Base-by-base conservation (phyloP, 2,329 filamentous ascomycete species). In the Fusarium coffeatum region DNA sequence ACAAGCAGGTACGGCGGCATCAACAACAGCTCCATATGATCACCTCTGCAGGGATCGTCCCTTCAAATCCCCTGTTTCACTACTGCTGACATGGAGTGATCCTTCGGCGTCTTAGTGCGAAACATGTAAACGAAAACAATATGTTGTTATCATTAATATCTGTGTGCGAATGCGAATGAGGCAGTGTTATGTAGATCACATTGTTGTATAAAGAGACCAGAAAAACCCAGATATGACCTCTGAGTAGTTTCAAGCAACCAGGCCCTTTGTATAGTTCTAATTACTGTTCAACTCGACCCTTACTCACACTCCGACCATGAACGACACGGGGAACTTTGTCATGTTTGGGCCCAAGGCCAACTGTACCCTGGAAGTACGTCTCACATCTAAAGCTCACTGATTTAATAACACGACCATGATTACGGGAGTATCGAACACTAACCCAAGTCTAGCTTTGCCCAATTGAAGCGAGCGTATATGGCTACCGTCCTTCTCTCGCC, bases 401-500 rank as follows among this genome's bases (percentile, higher is more conserved):
- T 12, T 10, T 5, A 15, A 42, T 9, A 4, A 5, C 4, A 13
- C 4, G 11, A 7, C n/a, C 2, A 4, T 27, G 10, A 8, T 25
- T 25, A 8, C 3, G 2, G 7, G 6, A n/a, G 11, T 15, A n/a
- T 27, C 3, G 11, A 13, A 6, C 15, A n/a, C 43, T 46, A 8
- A 49, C 2, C 2, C 2, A 15, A 5, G 3, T 16, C n/a, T 8
- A 69, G 62, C 67, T 70, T 32, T 71, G 68, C 13, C 30, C 66
- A 6, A 65, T 84, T 20, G 77, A 81, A 54, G 76, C 69, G 64
- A 83, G 78, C 62, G 79, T 85, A 15, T 82, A 82, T 56, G 68
- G 74, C 22, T 86, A 86, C 71, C 80, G 77, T 6, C 84, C 84
- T 3, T 76, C 72, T 12, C 76, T 84, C 5, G 68, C 74, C 2